Conservation (phyloP, 1,284 basidiomycete genomes). For the Cryptococcus sp. region DNA sequence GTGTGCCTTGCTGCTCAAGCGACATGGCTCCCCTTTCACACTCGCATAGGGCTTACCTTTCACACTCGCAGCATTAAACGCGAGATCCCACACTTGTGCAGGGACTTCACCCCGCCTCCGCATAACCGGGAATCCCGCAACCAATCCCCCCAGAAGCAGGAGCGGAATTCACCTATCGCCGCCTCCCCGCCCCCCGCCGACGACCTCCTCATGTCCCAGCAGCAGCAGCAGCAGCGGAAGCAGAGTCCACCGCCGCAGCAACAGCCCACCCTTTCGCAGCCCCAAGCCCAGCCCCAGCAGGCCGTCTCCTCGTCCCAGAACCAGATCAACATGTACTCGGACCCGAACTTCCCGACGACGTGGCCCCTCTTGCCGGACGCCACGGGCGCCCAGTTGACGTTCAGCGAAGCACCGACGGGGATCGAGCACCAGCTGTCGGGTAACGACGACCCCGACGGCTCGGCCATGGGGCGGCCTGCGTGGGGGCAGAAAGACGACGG, state of each 20-base stretch:
- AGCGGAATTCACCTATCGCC: neutral
- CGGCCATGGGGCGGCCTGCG: neutral
- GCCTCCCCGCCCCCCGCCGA: neutral
- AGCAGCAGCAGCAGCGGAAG: slow-evolving; percentile 4
- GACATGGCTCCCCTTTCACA: slow-evolving; percentile 1
- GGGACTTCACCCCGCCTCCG: slow-evolving; percentile 67
- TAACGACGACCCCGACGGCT: neutral
- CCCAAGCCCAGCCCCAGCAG: slow-evolving; percentile 1
- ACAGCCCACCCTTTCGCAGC: slow-evolving; percentile 1
- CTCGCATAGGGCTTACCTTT: neutral
- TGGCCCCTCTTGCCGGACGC: slow-evolving; percentile 43
- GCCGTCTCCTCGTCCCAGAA: neutral
- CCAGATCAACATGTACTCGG: slow-evolving; percentile 25
- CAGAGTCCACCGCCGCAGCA: slow-evolving; percentile 8
- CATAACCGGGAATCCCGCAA: slow-evolving; percentile 32
- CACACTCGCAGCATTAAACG: slow-evolving; percentile 68
- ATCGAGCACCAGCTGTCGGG: slow-evolving; percentile 1
- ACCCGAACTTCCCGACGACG: slow-evolving; percentile 31
- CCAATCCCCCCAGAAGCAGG: slow-evolving; percentile 28
- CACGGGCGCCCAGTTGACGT: neutral
- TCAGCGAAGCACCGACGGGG: slow-evolving; percentile 7
- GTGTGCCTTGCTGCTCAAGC: neutral
- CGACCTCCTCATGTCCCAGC: neutral
- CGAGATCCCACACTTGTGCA: slow-evolving; percentile 84
- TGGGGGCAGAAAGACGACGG: slow-evolving; percentile 26